Evolutionary conservation across 2,329 filamentous ascomycete genomes (phyloP), one percentile per base, ranked within the genome.

Genomic region (Raffaelea arxii): DNA sequence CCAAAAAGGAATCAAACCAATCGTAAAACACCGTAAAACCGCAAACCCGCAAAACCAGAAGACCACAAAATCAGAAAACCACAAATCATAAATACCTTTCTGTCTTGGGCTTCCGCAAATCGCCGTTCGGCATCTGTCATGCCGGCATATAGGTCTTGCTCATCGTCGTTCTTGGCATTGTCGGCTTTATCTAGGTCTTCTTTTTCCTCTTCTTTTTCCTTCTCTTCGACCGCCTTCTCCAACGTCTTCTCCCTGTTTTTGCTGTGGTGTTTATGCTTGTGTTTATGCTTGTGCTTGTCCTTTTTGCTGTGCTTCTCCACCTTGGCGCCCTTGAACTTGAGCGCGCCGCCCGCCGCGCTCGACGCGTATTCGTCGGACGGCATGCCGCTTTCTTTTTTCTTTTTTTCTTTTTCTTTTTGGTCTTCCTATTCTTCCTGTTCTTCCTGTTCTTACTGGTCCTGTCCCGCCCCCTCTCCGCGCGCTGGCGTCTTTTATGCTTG

Each of bases 61-160:
- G n/a, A n/a, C n/a, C n/a, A n/a, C n/a, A n/a, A n/a, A n/a, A n/a
- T n/a, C n/a, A n/a, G n/a, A n/a, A n/a, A n/a, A n/a, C n/a, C n/a
- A n/a, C n/a, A n/a, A n/a, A n/a, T n/a, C n/a, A n/a, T n/a, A n/a
- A n/a, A n/a, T 18, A 53, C 86, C 70, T 87, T 78, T 67, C 88
- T 92, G 62, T 80, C 76, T 63, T 84, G 79, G 56, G 78, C 75
- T 67, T 97, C 91, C 54, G 94, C 87, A 58, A 92, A 79, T 39
- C 81, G 75, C 55, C 75, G 72, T 68, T 98, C 88, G 2, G 90
- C 80, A 52, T 94, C 88, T 0, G 91, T 97, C 72, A 94, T 95
- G 50, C 61, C 63, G 14, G 50, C n/a, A 51, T 53, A 54, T 37
- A 53, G 55, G 48, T 54, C 53, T 11, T 42, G 36, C 14, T 58